These are phyloP conservation scores for Phytophthora chlamydospora DNA, from an alignment of 352 stramenopile genomes.

Conservation along the genomic window DNA sequence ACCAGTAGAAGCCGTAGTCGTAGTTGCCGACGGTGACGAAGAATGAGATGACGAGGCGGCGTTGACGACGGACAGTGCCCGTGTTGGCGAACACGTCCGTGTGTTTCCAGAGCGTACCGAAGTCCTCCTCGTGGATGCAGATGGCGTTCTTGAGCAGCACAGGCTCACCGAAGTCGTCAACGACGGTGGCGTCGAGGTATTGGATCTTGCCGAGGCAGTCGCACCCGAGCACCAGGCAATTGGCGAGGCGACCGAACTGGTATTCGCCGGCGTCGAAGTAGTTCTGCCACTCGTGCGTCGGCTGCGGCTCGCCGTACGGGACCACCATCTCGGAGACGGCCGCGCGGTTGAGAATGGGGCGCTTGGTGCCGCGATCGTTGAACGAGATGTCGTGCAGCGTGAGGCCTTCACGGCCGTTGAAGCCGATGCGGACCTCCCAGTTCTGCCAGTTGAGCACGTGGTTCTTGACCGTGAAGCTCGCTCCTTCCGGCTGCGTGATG, in stretches of 20 bases:
- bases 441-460: conserved; percentile 79
- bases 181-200: conserved; percentile 81
- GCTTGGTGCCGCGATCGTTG: conserved; percentile 36
- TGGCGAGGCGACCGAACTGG: conserved; percentile 69
- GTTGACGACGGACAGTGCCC: conserved; percentile 54
- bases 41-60: conserved; percentile 77
- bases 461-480: conserved; percentile 67
- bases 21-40: conserved; percentile 89
- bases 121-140: conserved; percentile 89
- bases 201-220: conserved; percentile 86
- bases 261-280: conserved; percentile 87
- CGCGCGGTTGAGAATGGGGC: conserved; percentile 65
- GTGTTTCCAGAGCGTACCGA: conserved; percentile 82
- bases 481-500: conserved; percentile 73
- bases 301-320: conserved; percentile 75
- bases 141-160: conserved; percentile 69
- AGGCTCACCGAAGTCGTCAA: conserved; percentile 57
- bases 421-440: conserved; percentile 78
- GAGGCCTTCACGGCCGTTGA: conserved; percentile 81
- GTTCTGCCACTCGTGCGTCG: conserved; percentile 76
- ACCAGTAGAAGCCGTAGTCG: conserved; percentile 83
- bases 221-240: conserved; percentile 75
- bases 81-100: conserved; percentile 31
- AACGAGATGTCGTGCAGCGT: conserved; percentile 77
- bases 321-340: conserved; percentile 86